phyloP scores from a whole-genome alignment of 176 grass and related monocot genomes.

The Microstegium vimineum region DNA sequence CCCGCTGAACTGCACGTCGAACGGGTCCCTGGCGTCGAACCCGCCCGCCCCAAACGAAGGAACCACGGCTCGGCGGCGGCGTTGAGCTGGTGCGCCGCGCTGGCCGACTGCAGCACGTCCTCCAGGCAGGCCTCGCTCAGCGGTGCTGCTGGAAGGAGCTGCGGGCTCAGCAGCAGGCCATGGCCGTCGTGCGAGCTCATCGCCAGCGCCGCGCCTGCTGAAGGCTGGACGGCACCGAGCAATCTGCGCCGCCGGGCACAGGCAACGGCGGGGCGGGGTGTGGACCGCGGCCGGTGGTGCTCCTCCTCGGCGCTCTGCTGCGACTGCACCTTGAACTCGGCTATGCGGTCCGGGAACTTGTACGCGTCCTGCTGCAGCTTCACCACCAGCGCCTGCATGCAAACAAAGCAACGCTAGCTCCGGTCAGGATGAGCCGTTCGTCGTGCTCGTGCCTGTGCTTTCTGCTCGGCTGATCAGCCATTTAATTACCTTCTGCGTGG shows the following conservation, averaged over 20 bases:
- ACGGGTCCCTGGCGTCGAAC: conserved; percentile 40
- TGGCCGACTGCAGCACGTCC: conserved; percentile 40
- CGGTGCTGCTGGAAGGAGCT: neutral
- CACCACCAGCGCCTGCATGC: conserved; percentile 47
- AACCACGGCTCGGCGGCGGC: conserved; percentile 23
- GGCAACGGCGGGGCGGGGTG: neutral
- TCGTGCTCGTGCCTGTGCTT: neutral
- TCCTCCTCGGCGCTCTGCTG: conserved; percentile 20
- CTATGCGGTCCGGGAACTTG: conserved; percentile 47
- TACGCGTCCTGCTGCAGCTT: conserved; percentile 79
- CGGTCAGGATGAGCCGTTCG: neutral
- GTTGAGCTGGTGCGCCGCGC: neutral
- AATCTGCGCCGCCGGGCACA: conserved; percentile 17
- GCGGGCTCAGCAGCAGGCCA: conserved; percentile 1
- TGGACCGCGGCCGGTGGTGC: conserved; percentile 4
- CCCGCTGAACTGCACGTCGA: conserved; percentile 44
- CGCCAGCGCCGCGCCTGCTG: conserved; percentile 14
- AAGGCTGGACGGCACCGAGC: neutral
- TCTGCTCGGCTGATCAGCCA: neutral
- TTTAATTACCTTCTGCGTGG: conserved; percentile 43
- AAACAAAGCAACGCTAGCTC: neutral
- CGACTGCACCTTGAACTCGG: conserved; percentile 53
- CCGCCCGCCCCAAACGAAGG: conserved; percentile 22
- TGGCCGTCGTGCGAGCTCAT: conserved; percentile 12
- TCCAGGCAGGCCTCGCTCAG: conserved; percentile 38